Percentiles rank a stretch among this genome's conserved stretches.
These are phyloP conservation scores for Brasilioporus rufonigricans DNA, from an alignment of 768 basidiomycete species.

Conservation along the genomic window DNA sequence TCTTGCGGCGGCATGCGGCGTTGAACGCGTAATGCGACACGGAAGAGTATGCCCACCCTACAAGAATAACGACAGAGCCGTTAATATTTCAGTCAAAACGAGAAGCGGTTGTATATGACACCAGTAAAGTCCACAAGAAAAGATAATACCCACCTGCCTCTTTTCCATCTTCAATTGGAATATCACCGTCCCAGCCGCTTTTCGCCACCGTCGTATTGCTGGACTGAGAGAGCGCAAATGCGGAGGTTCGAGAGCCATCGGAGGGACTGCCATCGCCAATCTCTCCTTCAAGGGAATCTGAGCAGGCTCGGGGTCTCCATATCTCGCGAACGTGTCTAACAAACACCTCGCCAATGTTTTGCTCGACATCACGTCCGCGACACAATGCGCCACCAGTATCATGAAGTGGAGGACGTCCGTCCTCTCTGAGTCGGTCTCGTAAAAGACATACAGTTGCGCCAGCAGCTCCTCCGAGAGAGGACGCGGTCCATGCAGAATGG, in stretches of 20 bases:
- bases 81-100: neutral
- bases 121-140: neutral
- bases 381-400: conserved; percentile 44
- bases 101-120: neutral
- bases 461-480: conserved; percentile 43
- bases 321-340: conserved; percentile 38
- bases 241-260: conserved; percentile 37
- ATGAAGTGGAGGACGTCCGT: conserved; percentile 44
- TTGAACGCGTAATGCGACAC: conserved; percentile 36
- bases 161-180: conserved; percentile 31
- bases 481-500: conserved; percentile 34
- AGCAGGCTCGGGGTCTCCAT: neutral
- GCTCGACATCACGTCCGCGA: conserved; percentile 50
- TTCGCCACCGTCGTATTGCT: no score
- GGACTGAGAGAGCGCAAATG: conserved; percentile 27
- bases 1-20: conserved; percentile 36
- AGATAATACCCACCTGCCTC: conserved; percentile 33
- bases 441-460: conserved; percentile 42
- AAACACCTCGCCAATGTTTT: conserved; percentile 42
- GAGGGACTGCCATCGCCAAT: conserved; percentile 40
- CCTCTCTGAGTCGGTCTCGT: conserved; percentile 30
- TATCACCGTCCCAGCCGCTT: conserved; percentile 41
- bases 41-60: conserved; percentile 62
- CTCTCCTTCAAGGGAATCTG: conserved; percentile 35
- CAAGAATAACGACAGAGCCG: neutral